phyloP scores from a whole-genome alignment of 495 filamentous ascomycete genomes.

The Tuber aestivum region DNA sequence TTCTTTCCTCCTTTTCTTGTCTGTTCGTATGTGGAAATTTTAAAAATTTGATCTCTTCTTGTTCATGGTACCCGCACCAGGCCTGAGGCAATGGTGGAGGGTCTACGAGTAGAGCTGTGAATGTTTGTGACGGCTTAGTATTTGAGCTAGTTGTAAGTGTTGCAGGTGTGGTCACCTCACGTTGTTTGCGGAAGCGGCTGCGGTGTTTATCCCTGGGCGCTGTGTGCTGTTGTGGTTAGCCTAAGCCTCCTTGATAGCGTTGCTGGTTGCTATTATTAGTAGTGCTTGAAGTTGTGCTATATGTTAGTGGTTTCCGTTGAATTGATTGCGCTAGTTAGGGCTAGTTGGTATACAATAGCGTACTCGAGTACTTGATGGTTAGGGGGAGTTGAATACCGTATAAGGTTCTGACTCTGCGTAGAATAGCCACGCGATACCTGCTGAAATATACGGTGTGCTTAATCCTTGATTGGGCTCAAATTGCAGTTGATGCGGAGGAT shows the following conservation, averaged over 20 bases:
- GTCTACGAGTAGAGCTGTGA: neutral
- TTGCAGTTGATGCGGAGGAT: neutral
- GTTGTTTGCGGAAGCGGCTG: neutral
- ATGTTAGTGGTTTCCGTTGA: neutral
- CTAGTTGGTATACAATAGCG: neutral
- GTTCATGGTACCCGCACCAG: neutral
- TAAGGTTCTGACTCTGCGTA: neutral
- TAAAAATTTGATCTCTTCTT: neutral
- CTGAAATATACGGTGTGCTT: neutral
- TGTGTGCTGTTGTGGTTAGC: neutral
- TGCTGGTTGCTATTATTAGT: neutral
- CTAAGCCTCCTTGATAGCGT: neutral
- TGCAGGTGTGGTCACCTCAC: neutral
- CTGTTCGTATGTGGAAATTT: neutral
- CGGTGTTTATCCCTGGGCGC: neutral
- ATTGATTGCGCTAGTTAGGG: neutral
- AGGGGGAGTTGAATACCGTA: neutral
- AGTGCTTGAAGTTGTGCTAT: neutral
- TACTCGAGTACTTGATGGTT: no score
- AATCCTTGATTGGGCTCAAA: neutral
- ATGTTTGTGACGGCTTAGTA: neutral
- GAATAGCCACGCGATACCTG: neutral
- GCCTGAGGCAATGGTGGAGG: neutral
- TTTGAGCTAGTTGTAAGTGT: neutral
- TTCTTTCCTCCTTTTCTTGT: slow-evolving; percentile 1